Conservation (phyloP, 257 asterid genomes). For the Penstemon davidsonii region DNA sequence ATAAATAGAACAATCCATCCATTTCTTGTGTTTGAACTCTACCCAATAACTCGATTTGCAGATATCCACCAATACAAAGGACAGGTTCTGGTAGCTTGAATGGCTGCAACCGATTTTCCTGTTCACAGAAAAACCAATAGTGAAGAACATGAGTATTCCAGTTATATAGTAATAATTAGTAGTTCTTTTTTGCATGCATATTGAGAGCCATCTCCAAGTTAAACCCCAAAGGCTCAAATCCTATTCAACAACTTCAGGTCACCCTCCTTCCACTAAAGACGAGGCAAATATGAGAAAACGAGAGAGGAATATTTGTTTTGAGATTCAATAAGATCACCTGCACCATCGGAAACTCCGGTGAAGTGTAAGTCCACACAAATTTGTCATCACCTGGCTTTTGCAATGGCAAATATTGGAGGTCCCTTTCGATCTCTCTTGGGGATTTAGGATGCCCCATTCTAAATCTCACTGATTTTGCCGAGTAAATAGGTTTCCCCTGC, state of each 20-base stretch:
- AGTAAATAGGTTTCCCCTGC: constrained; percentile 67
- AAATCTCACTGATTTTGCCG: constrained; percentile 67
- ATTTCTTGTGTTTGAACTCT: constrained; percentile 65
- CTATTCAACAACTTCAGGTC: background rate
- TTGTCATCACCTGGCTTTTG: constrained; percentile 62
- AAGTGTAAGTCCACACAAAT: constrained; percentile 77
- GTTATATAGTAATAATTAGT: background rate
- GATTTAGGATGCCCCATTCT: constrained; percentile 65
- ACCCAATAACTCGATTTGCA: constrained; percentile 73
- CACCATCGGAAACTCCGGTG: constrained; percentile 63
- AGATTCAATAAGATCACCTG: constrained; percentile 47
- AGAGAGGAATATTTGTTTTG: constrained; percentile 2
- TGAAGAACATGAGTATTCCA: constrained; percentile 3
- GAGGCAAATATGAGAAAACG: background rate
- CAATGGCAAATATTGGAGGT: constrained; percentile 35
- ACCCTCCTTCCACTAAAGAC: too few relatives aligned
- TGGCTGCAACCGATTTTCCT: constrained; percentile 75
- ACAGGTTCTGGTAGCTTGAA: constrained; percentile 80
- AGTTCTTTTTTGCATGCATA: too few relatives aligned
- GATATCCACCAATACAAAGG: constrained; percentile 71
- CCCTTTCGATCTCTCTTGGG: constrained; percentile 30
- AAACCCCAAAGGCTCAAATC: background rate
- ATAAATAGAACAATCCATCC: constrained; percentile 66
- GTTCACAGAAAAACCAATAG: constrained; percentile 25
- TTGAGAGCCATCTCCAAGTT: constrained; percentile 15